Percentiles rank a stretch among this genome's conserved stretches.
phyloP scores from a whole-genome alignment of 2,329 filamentous ascomycete genomes.

The Aureobasidium uvarum region DNA sequence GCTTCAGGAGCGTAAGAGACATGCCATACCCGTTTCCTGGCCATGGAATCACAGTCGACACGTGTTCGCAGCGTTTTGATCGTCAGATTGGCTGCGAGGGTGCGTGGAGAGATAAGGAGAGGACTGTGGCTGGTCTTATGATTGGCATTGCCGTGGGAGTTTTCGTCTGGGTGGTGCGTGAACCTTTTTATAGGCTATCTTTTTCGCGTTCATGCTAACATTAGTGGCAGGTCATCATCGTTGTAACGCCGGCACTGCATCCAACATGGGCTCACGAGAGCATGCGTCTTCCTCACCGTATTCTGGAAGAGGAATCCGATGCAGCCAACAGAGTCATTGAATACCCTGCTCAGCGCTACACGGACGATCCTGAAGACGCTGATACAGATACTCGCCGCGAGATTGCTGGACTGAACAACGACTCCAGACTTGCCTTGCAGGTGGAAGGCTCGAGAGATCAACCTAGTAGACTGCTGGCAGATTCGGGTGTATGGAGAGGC shows the following conservation, averaged over 20 bases:
- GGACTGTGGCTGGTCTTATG: slow-evolving; percentile 54
- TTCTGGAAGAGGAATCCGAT: slow-evolving; percentile 1
- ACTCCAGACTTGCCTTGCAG: slow-evolving; percentile 35
- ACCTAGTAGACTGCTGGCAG: slow-evolving; percentile 29
- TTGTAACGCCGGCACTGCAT: slow-evolving; percentile 33
- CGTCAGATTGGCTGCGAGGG: slow-evolving; percentile 51
- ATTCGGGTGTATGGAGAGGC: slow-evolving; percentile 3
- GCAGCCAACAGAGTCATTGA: slow-evolving; percentile 19
- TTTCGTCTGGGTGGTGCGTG: slow-evolving; percentile 56
- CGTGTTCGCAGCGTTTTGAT: slow-evolving; percentile 51
- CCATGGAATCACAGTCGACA: slow-evolving; percentile 34
- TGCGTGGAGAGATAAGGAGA: slow-evolving; percentile 58
- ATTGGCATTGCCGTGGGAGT: slow-evolving; percentile 55
- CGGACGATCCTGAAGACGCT: slow-evolving; percentile 8
- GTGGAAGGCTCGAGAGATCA: slow-evolving; percentile 32
- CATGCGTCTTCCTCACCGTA: slow-evolving; percentile 2
- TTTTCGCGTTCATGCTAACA: neutral
- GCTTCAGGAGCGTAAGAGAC: slow-evolving; percentile 58
- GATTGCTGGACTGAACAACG: slow-evolving; percentile 33
- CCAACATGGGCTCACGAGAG: slow-evolving; percentile 32
- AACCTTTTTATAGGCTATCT: neutral
- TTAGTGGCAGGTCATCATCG: slow-evolving; percentile 32
- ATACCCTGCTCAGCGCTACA: slow-evolving; percentile 17
- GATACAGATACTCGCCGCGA: slow-evolving; percentile 12
- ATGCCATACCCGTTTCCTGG: slow-evolving; percentile 62